These are phyloP conservation scores for Naganishia albida DNA, from an alignment of 1,284 basidiomycete genomes.

Conservation along the genomic window DNA sequence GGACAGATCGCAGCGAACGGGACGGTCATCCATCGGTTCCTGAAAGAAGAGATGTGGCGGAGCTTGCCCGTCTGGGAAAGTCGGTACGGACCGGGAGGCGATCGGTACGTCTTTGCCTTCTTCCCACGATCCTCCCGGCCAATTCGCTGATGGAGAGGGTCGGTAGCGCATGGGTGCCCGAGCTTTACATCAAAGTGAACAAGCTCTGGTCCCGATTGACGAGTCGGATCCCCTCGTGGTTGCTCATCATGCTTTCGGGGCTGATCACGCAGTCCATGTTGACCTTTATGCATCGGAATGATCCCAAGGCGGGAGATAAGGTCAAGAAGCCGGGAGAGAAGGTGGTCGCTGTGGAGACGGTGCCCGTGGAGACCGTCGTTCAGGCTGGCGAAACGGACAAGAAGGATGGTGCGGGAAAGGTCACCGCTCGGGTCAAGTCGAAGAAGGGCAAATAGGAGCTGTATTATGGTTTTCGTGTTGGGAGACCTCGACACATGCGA, in stretches of 20 bases:
- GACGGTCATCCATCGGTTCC: slow-evolving; percentile 36
- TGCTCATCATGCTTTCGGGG: slow-evolving; percentile 40
- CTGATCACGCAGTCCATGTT: slow-evolving; percentile 38
- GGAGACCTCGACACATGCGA: too few relatives aligned
- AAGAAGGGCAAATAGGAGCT: slow-evolving; percentile 18
- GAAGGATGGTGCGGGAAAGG: neutral
- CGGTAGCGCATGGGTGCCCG: slow-evolving; percentile 38
- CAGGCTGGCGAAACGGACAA: slow-evolving; percentile 5
- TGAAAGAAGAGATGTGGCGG: slow-evolving; percentile 41
- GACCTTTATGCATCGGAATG: slow-evolving; percentile 37
- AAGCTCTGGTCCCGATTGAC: slow-evolving; percentile 34
- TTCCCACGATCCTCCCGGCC: neutral
- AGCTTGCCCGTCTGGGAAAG: slow-evolving; percentile 40
- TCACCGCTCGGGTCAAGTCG: slow-evolving; percentile 5
- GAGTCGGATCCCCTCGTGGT: slow-evolving; percentile 41
- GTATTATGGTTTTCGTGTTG: neutral
- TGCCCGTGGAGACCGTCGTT: neutral
- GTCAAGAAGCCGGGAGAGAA: slow-evolving; percentile 1
- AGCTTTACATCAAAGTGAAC: slow-evolving; percentile 35
- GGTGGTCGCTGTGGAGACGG: neutral
- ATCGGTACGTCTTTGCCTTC: slow-evolving; percentile 38
- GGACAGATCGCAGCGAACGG: slow-evolving; percentile 38
- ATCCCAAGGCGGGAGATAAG: neutral
- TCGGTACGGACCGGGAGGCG: slow-evolving; percentile 39
- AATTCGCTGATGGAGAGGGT: neutral